Conservation (phyloP, 768 basidiomycete genomes). For the Trametes gibbosa region DNA sequence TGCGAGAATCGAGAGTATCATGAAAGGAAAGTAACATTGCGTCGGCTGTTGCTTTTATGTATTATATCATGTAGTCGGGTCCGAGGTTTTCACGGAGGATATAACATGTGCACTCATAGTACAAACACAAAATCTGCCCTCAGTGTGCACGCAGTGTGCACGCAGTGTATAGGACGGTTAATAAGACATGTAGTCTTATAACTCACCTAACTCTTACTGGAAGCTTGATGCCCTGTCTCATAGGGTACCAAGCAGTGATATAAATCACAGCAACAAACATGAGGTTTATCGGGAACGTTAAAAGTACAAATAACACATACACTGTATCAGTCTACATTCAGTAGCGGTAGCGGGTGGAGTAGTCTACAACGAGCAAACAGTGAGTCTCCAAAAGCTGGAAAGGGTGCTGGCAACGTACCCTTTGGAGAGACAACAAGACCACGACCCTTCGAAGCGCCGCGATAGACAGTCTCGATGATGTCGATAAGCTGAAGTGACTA, state of each 20-base stretch:
- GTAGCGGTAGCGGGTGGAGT: slow-evolving; percentile 80
- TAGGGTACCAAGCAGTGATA: too few relatives aligned
- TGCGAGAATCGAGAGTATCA: slow-evolving; percentile 74
- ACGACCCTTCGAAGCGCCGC: slow-evolving; percentile 95
- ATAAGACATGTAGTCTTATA: too few relatives aligned
- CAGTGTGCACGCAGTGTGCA: too few relatives aligned
- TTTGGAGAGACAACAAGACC: slow-evolving; percentile 97
- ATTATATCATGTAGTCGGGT: background rate
- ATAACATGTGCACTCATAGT: too few relatives aligned
- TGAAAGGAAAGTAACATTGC: slow-evolving; percentile 56
- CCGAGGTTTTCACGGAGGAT: background rate
- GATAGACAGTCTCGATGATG: slow-evolving; percentile 96
- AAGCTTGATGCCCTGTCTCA: too few relatives aligned
- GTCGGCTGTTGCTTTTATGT: background rate
- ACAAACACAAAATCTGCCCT: too few relatives aligned
- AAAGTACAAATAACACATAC: slow-evolving; percentile 9
- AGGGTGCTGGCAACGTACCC: slow-evolving; percentile 47
- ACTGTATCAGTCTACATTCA: slow-evolving; percentile 27
- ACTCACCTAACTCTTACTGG: too few relatives aligned
- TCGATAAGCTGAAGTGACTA: slow-evolving; percentile 72
- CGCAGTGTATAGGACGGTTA: too few relatives aligned
- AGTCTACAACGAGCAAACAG: slow-evolving; percentile 45
- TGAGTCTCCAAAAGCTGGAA: background rate
- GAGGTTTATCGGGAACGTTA: background rate
- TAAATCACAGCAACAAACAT: background rate